These are phyloP conservation scores for Cladobotryum mycophilum DNA, from an alignment of 2,329 filamentous ascomycete genomes.

Conservation along the genomic window DNA sequence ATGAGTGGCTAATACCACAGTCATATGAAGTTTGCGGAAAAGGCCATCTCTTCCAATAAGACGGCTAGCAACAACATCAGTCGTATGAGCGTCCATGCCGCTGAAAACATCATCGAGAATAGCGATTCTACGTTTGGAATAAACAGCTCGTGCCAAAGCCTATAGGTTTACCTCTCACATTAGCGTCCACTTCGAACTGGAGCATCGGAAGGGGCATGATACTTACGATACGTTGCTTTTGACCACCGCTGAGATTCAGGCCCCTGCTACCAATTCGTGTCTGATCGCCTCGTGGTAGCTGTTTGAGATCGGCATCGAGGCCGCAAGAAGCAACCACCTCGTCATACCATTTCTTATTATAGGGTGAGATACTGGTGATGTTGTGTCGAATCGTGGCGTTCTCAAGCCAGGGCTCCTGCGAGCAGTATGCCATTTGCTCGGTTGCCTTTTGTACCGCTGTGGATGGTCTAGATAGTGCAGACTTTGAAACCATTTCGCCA, in stretches of 20 bases:
- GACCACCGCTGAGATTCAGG: constrained; percentile 37
- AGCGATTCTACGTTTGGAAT: constrained; percentile 31
- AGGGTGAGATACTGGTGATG: constrained; percentile 5
- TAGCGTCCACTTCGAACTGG: not conserved
- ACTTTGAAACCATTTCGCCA: not conserved
- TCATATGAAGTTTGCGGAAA: constrained; percentile 29
- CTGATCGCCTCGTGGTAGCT: constrained; percentile 25
- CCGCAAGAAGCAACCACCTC: constrained; percentile 28
- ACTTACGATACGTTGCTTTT: constrained; percentile 35
- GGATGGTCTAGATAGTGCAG: too few relatives aligned
- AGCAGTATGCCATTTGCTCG: constrained; percentile 12
- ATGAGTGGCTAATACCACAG: constrained; percentile 36
- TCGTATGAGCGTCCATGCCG: constrained; percentile 39
- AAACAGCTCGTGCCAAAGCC: constrained; percentile 42
- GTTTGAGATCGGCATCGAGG: constrained; percentile 28
- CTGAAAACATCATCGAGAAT: constrained; percentile 43
- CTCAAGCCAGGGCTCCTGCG: constrained; percentile 11
- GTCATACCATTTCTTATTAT: constrained; percentile 23
- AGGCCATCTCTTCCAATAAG: constrained; percentile 37
- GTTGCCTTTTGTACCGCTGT: not conserved
- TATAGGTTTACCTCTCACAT: constrained; percentile 8
- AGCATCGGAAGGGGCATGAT: too few relatives aligned
- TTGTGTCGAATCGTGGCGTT: constrained; percentile 12
- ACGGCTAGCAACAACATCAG: constrained; percentile 34
- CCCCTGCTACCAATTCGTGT: constrained; percentile 37